Evolutionary conservation across 176 grass and related monocot genomes (phyloP), one percentile per base, ranked within the genome.

Genomic region (Raddia distichophylla): DNA sequence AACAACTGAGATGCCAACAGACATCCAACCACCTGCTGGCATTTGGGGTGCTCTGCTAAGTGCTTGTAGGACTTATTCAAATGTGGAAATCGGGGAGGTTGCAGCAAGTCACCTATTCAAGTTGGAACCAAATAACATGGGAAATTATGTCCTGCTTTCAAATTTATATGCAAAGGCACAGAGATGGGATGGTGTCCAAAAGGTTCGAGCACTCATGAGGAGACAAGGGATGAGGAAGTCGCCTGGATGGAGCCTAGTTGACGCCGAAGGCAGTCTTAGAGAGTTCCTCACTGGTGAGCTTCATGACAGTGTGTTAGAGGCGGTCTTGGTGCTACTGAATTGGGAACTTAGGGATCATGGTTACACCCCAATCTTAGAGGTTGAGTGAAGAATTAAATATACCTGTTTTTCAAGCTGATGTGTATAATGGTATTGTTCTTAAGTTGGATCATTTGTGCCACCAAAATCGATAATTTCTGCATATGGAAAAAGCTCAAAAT

Each of bases 61-160:
- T 27, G 87, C 87, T 3, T 89, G 87, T 17, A 84, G 87, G 81
- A 84, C 45, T 60, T 84, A 89, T 22, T 89, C 87, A 44, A 84
- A 89, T 70, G 87, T 80, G 0, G 52, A 84, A 33, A 64, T 89
- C 40, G 87, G 69, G 61, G 87, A 84, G 75, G 81, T 50, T 62
- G 87, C 87, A 10, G 76, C 76, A 17, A 80, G 69, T 18, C 76
- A 80, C 32, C 48, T 89, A 60, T 84, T 89, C 80, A 82, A 89
- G 60, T 75, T 89, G 87, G 87, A 89, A 67, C 81, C 87, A 60
- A 82, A 84, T 34, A 89, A 89, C 60, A 55, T 78, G 12, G 87
- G 81, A 16, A 80, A 89, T 19, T 89, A 89, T 46, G 87, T 89
- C n/a, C 76, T 89, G 10, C 76, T 89, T 56, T 89, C 87, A 16